These are phyloP conservation scores for Auriscalpium orientale DNA, from an alignment of 768 basidiomycete species.

Conservation along the genomic window DNA sequence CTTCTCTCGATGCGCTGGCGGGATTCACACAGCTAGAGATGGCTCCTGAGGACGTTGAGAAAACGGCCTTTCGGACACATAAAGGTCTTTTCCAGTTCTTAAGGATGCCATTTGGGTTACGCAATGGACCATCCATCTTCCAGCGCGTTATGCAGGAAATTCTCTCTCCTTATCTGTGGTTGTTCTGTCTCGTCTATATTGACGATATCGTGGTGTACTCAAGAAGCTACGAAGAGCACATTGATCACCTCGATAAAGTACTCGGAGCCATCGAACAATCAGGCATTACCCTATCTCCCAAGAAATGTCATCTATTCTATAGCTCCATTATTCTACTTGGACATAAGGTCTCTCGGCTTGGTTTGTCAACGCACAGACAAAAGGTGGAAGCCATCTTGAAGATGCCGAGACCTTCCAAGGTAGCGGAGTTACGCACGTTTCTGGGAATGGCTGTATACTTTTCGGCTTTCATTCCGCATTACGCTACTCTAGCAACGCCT, in stretches of 20 bases:
- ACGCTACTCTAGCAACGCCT: slow-evolving; percentile 26
- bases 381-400: slow-evolving; percentile 27
- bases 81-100: slow-evolving; percentile 33
- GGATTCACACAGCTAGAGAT: slow-evolving; percentile 35
- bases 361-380: slow-evolving; percentile 32
- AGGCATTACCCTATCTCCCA: slow-evolving; percentile 19
- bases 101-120: slow-evolving; percentile 30
- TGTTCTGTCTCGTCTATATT: slow-evolving; percentile 9
- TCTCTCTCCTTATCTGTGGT: slow-evolving; percentile 3
- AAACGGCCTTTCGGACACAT: slow-evolving; percentile 32
- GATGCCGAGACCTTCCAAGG: slow-evolving; percentile 13
- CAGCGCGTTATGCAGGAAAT: slow-evolving; percentile 34
- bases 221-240: slow-evolving; percentile 2
- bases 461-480: slow-evolving; percentile 28
- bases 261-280: slow-evolving; percentile 19
- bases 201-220: slow-evolving; percentile 12
- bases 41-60: slow-evolving; percentile 20
- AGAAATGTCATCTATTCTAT: slow-evolving; percentile 21
- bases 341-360: slow-evolving; percentile 32
- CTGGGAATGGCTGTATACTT: slow-evolving; percentile 30
- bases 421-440: slow-evolving; percentile 18
- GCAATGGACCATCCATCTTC: slow-evolving; percentile 29
- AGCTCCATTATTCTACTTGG: slow-evolving; percentile 22
- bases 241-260: slow-evolving; percentile 23
- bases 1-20: slow-evolving; percentile 28